phyloP scores from a whole-genome alignment of 108 stramenopile genomes.

The Skeletonema marinoi region DNA sequence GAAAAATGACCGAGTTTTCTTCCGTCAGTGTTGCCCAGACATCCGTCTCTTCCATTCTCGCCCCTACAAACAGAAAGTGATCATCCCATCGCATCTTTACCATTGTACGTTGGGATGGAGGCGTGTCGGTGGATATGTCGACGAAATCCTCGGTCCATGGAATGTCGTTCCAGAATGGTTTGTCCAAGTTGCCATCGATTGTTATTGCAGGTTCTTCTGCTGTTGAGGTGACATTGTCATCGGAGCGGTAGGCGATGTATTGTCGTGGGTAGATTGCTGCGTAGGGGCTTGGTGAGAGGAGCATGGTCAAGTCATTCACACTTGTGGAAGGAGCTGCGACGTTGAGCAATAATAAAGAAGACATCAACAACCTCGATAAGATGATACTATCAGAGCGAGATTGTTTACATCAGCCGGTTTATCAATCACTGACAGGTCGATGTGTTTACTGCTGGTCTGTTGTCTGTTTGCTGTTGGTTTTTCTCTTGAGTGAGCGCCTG shows the following conservation, averaged over 20 bases:
- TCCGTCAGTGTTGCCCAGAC: slow-evolving; percentile 54
- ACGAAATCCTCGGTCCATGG: slow-evolving; percentile 78
- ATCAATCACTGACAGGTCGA: too few species aligned
- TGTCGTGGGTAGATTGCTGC: slow-evolving; percentile 43
- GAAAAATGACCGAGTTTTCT: slow-evolving; percentile 85
- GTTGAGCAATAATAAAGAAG: too few species aligned
- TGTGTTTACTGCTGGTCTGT: too few species aligned
- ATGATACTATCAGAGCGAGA: too few species aligned
- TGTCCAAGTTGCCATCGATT: slow-evolving; percentile 77
- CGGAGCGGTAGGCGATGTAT: slow-evolving; percentile 47
- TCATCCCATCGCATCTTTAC: slow-evolving; percentile 88
- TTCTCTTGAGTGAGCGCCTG: too few species aligned
- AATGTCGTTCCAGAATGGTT: slow-evolving; percentile 65
- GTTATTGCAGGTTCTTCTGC: slow-evolving; percentile 13
- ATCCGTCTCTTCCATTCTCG: slow-evolving; percentile 33
- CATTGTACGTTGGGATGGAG: slow-evolving; percentile 57
- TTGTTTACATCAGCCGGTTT: too few species aligned
- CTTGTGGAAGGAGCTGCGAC: too few species aligned
- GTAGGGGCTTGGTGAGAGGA: slow-evolving; percentile 17
- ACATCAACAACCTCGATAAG: too few species aligned
- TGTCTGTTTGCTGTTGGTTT: too few species aligned
- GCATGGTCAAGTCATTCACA: neutral
- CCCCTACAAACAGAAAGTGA: slow-evolving; percentile 64
- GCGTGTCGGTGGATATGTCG: slow-evolving; percentile 64
- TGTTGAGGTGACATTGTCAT: neutral